Evolutionary conservation across 2,329 filamentous ascomycete species (phyloP).

Genomic region (Escovopsis sp.): DNA sequence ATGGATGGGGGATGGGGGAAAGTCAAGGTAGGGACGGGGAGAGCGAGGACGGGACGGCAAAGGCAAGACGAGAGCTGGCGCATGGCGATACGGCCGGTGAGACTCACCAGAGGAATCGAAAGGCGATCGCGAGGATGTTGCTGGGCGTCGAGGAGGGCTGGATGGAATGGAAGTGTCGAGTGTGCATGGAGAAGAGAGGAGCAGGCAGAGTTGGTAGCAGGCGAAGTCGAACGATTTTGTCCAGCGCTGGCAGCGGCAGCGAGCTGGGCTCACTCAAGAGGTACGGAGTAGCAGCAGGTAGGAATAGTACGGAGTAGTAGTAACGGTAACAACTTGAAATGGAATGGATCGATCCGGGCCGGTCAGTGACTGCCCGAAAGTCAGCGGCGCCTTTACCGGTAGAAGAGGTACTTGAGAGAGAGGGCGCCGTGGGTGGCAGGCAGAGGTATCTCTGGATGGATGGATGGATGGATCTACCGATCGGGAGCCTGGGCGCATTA

Average conservation of each 20-base stretch:
- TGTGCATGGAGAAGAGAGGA: conserved; percentile 32
- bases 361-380: too few species aligned
- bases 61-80: conserved; percentile 21
- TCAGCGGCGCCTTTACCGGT: too few species aligned
- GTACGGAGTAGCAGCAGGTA: too few species aligned
- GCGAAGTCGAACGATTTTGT: conserved; percentile 26
- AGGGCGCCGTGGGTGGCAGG: too few species aligned
- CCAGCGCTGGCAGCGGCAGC: conserved; percentile 10
- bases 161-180: conserved; percentile 8
- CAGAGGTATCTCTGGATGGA: too few species aligned
- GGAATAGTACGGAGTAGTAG: too few species aligned
- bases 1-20: conserved; percentile 4
- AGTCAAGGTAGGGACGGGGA: conserved; percentile 6
- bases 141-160: conserved; percentile 20
- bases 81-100: conserved; percentile 17
- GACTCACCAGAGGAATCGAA: conserved; percentile 24
- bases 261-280: background rate
- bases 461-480: too few species aligned
- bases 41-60: conserved; percentile 7
- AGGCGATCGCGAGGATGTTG: conserved; percentile 20
- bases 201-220: conserved; percentile 10
- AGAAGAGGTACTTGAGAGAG: too few species aligned
- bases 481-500: too few species aligned
- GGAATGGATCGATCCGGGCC: too few species aligned
- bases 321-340: too few species aligned